These are phyloP conservation scores for Elsinoe fawcettii DNA, from an alignment of 2,329 filamentous ascomycete species.

Conservation along the genomic window DNA sequence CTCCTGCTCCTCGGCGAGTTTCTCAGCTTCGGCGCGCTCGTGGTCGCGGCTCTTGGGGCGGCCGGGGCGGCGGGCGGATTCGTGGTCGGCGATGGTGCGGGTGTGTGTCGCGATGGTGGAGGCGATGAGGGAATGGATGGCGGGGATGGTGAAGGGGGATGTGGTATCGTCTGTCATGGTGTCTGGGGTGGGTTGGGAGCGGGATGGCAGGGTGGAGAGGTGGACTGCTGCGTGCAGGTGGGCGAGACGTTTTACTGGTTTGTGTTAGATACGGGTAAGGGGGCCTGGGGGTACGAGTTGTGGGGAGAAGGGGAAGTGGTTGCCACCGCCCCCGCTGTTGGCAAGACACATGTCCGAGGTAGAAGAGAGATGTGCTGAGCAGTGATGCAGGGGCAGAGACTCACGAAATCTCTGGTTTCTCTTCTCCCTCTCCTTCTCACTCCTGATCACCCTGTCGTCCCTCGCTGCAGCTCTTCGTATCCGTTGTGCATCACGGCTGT, in stretches of 20 bases:
- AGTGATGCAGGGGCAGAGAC: slow-evolving; percentile 22
- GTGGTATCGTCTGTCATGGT: slow-evolving; percentile 15
- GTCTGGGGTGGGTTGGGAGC: slow-evolving; percentile 19
- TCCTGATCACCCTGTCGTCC: slow-evolving; percentile 72
- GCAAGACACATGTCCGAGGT: no score
- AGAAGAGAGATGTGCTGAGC: no score
- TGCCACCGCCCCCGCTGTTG: background rate
- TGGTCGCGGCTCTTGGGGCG: slow-evolving; percentile 71
- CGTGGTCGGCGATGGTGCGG: slow-evolving; percentile 58
- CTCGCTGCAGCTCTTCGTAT: slow-evolving; percentile 70
- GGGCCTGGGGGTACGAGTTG: no score
- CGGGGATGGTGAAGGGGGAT: slow-evolving; percentile 45
- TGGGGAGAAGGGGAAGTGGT: background rate
- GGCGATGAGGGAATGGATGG: slow-evolving; percentile 47
- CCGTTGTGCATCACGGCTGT: slow-evolving; percentile 76
- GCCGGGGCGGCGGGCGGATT: slow-evolving; percentile 65
- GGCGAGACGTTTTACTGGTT: slow-evolving; percentile 60
- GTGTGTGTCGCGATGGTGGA: slow-evolving; percentile 55
- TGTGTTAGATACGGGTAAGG: no score
- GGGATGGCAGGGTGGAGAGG: background rate
- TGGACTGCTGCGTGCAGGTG: slow-evolving; percentile 54
- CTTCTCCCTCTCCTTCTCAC: slow-evolving; percentile 62
- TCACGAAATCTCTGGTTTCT: slow-evolving; percentile 66
- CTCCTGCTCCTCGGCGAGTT: slow-evolving; percentile 66
- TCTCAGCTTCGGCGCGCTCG: slow-evolving; percentile 65